These are phyloP conservation scores for Cydonia oblonga DNA, from an alignment of 331 rosid genomes.

Conservation along the genomic window DNA sequence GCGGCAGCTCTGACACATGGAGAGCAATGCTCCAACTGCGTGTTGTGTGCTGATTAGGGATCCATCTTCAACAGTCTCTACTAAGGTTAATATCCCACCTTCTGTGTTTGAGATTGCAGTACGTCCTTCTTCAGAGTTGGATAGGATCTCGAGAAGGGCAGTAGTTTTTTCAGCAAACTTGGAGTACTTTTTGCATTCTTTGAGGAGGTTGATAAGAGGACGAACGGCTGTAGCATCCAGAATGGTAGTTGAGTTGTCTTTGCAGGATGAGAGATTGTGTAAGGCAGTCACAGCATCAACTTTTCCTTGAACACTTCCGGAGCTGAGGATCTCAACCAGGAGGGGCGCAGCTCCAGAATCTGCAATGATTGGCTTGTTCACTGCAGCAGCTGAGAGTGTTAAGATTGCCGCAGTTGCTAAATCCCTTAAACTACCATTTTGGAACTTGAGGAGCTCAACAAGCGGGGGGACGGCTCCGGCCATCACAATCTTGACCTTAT, in stretches of 20 bases:
- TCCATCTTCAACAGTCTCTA: constrained; percentile 88
- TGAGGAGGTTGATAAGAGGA: constrained; percentile 81
- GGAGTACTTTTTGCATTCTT: constrained; percentile 76
- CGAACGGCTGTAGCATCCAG: constrained; percentile 63
- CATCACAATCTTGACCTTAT: constrained; percentile 73
- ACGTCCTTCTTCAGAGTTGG: constrained; percentile 59
- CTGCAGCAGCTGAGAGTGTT: constrained; percentile 66
- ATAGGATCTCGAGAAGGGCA: constrained; percentile 64
- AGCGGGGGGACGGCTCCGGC: constrained; percentile 75
- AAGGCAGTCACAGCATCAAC: constrained; percentile 85
- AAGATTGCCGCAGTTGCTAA: constrained; percentile 83
- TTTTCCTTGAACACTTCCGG: constrained; percentile 76
- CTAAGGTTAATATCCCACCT: constrained; percentile 65
- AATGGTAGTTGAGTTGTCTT: constrained; percentile 36
- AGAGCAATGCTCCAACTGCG: constrained; percentile 62
- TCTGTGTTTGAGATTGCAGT: constrained; percentile 46
- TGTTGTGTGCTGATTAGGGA: constrained; percentile 71
- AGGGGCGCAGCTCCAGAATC: constrained; percentile 79
- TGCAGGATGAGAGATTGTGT: constrained; percentile 55
- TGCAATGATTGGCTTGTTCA: constrained; percentile 60
- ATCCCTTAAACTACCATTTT: constrained; percentile 50
- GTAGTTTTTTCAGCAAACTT: constrained; percentile 84
- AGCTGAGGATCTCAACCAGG: constrained; percentile 70
- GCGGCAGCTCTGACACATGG: constrained; percentile 58
- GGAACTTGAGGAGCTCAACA: constrained; percentile 66